Evolutionary conservation across 1,139 yeast genomes (phyloP).

Genomic region (Scheffersomyces titani): DNA sequence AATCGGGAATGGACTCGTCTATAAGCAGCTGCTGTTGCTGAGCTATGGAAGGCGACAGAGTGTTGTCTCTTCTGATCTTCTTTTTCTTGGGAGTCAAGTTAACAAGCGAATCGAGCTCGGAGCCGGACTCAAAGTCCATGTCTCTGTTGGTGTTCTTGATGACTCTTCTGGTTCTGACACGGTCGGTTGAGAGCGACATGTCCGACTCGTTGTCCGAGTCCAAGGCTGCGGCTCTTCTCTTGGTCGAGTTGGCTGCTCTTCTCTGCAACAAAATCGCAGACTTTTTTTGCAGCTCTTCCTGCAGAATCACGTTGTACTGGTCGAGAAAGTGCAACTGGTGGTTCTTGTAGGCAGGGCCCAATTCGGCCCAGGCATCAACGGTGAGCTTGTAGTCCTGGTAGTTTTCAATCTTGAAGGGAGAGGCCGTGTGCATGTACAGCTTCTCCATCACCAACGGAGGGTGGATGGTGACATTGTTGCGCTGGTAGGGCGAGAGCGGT

Average conservation of each 20-base stretch:
- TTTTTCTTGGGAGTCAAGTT: slow-evolving; percentile 16
- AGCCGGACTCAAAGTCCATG: slow-evolving; percentile 6
- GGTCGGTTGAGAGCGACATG: slow-evolving; percentile 30
- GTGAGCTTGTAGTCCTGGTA: slow-evolving; percentile 48
- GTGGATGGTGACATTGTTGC: slow-evolving; percentile 23
- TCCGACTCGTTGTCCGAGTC: slow-evolving; percentile 27
- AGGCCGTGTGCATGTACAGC: slow-evolving; percentile 19
- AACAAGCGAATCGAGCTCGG: slow-evolving; percentile 15
- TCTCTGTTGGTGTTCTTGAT: slow-evolving; percentile 26
- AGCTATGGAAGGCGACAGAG: slow-evolving; percentile 31
- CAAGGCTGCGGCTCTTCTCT: slow-evolving; percentile 20
- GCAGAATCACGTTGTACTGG: slow-evolving; percentile 38
- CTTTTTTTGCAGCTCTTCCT: slow-evolving; percentile 4
- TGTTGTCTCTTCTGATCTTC: slow-evolving; percentile 26
- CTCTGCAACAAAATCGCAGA: slow-evolving; percentile 4
- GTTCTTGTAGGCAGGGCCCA: slow-evolving; percentile 44
- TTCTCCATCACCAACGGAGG: slow-evolving; percentile 12
- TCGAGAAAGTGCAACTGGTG: slow-evolving; percentile 52
- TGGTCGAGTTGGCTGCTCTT: slow-evolving; percentile 11
- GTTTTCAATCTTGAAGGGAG: slow-evolving; percentile 49
- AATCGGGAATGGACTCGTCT: slow-evolving; percentile 69
- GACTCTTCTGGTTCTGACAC: slow-evolving; percentile 62
- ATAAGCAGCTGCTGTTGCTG: slow-evolving; percentile 47
- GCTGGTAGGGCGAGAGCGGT: slow-evolving; percentile 63
- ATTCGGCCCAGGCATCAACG: slow-evolving; percentile 50